Evolutionary conservation across 2,329 filamentous ascomycete species (phyloP).

Genomic region (Sarocladium kiliense): DNA sequence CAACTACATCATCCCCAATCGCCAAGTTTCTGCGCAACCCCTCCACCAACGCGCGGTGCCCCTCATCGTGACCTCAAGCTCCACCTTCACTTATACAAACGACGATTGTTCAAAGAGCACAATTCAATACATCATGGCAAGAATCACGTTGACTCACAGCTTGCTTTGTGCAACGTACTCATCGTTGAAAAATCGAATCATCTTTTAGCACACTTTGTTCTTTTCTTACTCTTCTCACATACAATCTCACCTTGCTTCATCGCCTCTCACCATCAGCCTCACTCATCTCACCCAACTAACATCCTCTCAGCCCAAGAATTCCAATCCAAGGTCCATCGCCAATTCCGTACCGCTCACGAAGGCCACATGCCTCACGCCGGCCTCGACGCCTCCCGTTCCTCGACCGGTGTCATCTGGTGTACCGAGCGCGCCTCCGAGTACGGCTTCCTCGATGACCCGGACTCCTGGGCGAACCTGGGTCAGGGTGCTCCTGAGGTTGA

Average conservation of each 20-base stretch:
- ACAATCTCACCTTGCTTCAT: background rate
- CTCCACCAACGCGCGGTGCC: background rate
- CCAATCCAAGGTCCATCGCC: constrained; percentile 77
- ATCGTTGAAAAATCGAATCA: background rate
- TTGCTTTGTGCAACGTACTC: background rate
- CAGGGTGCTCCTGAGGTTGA: constrained; percentile 94
- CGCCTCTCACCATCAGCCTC: background rate
- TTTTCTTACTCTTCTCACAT: no score
- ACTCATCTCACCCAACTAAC: background rate
- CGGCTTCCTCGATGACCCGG: constrained; percentile 78
- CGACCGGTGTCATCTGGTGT: constrained; percentile 92
- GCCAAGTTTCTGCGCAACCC: background rate
- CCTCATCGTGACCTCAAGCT: background rate
- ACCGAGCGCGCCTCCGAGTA: constrained; percentile 83
- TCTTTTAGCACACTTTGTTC: no score
- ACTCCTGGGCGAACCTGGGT: constrained; percentile 85
- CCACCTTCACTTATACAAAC: background rate
- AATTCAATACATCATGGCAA: background rate
- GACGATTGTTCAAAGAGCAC: background rate
- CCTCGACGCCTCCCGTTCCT: constrained; percentile 80
- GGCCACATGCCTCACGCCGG: constrained; percentile 88
- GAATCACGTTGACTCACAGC: background rate
- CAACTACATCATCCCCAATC: background rate
- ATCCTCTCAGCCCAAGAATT: constrained; percentile 51
- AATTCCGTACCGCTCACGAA: constrained; percentile 86